Base-by-base conservation (phyloP, 208 protist species). In the Trypanosoma caninum region DNA sequence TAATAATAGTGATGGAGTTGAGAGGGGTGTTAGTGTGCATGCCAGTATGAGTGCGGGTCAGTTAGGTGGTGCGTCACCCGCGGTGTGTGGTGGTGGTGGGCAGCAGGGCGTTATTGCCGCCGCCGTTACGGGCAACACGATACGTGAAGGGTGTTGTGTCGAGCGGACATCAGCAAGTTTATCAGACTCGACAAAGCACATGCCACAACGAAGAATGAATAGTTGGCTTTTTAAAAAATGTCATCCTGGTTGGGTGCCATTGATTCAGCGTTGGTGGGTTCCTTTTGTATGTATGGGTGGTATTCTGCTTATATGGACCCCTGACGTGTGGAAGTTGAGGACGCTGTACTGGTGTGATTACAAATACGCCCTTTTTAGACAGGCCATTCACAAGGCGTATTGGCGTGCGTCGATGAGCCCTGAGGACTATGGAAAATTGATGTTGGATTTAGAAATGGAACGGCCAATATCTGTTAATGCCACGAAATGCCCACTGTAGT, bases 231-330 rank as follows among this genome's bases (percentile, higher is more conserved):
- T 92, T 67, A 87, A 87, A 52, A 75, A 69, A 0, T 65, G 77
- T 30, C 79, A 87, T 42, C 82, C 82, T 9, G 74, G 74, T 46
- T 89, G 86, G 80, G 77, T 87, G 18, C 86, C 86, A 33, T 57
- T 93, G 52, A 84, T 93, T 69, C 86, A 93, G 65, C 86, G 86
- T 1, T 84, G 82, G 78, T 93, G 86, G 82, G 78, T 93, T 56
- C 86, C 86, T 18, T 89, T 65, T 72, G 45, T 80, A 18, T 93
- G 86, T 59, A 13, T 65, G 5, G 69, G 50, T 51, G 67, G 68
- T 22, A 38, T 74, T 34, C 20, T 46, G 18, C 28, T 86, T 14
- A 65, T 91, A 9, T 93, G 86, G 82, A 93, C 86, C 0, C 86
- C 86, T 3, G 86, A 93, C 59, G 77, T 88, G 44, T 93, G 86